These are phyloP conservation scores for Cenchrus purpureus DNA, from an alignment of 176 grass and related monocot species.

Conservation along the genomic window DNA sequence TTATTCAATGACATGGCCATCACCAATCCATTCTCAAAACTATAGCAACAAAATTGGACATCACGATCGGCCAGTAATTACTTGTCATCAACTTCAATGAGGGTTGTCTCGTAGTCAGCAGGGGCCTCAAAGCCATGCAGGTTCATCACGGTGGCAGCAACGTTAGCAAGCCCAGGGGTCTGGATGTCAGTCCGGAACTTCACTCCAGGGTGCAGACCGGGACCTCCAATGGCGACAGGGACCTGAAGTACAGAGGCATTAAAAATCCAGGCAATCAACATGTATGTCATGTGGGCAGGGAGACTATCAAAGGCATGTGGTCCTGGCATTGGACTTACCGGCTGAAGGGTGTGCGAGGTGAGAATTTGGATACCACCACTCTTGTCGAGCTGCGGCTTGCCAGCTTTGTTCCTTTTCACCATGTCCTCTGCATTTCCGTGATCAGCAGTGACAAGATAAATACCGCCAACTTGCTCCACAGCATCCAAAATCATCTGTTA, in stretches of 20 bases:
- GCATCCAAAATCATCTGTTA: slow-evolving; percentile 92
- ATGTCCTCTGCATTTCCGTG: slow-evolving; percentile 99
- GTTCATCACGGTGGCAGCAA: slow-evolving; percentile 95
- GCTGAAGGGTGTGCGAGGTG: slow-evolving; percentile 95
- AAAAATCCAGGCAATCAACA: slow-evolving; percentile 2
- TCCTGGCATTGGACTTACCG: slow-evolving; percentile 55
- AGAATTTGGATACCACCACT: slow-evolving; percentile 86
- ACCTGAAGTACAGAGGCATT: slow-evolving; percentile 61
- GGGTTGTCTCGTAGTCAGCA: slow-evolving; percentile 80
- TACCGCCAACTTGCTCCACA: slow-evolving; percentile 85
- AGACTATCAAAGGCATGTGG: background rate
- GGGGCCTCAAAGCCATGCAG: slow-evolving; percentile 87
- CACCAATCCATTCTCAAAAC: slow-evolving; percentile 36
- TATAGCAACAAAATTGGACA: slow-evolving; percentile 58
- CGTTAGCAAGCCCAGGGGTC: slow-evolving; percentile 80
- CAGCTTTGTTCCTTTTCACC: slow-evolving; percentile 95
- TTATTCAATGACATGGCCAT: slow-evolving; percentile 40
- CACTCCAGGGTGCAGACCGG: slow-evolving; percentile 71
- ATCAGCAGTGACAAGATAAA: slow-evolving; percentile 95
- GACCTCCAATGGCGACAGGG: slow-evolving; percentile 93
- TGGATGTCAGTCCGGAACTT: slow-evolving; percentile 73
- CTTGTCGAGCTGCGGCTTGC: slow-evolving; percentile 69
- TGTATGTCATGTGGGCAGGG: background rate
- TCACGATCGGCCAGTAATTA: slow-evolving; percentile 26
- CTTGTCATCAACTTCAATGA: slow-evolving; percentile 79